phyloP scores from a whole-genome alignment of 371 early-diverging fungal genomes.

The Smittium mucronatum region DNA sequence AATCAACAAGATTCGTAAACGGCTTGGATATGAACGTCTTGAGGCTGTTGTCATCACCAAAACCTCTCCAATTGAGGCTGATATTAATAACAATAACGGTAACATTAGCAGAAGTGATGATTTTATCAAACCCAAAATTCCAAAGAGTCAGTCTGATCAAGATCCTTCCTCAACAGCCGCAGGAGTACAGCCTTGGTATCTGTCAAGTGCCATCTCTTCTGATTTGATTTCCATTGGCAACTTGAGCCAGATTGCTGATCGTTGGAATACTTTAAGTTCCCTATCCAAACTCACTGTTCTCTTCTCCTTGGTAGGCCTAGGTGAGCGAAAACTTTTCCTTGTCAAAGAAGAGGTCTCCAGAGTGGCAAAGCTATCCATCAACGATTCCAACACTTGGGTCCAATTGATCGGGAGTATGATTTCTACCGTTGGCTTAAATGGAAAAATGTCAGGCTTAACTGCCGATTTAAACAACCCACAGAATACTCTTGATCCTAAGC shows the following conservation, averaged over 20 bases:
- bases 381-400: background rate
- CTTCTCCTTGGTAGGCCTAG: conserved; percentile 2
- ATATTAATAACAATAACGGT: background rate
- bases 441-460: background rate
- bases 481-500: background rate
- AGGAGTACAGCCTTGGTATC: conserved; percentile 4
- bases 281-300: conserved; percentile 5
- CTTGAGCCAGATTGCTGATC: background rate
- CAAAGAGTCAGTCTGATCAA: background rate
- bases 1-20: background rate
- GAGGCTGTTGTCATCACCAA: conserved; percentile 9
- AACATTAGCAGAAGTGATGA: too few relatives aligned
- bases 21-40: conserved; percentile 1
- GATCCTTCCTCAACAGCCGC: background rate
- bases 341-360: conserved; percentile 5
- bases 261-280: conserved; percentile 5
- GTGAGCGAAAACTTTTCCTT: conserved; percentile 4
- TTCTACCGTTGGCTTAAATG: conserved; percentile 5
- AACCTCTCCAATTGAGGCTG: background rate
- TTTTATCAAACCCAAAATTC: too few relatives aligned
- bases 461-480: background rate
- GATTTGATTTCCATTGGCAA: conserved; percentile 4
- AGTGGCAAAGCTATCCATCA: background rate
- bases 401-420: conserved; percentile 2
- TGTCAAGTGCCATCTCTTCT: conserved; percentile 5